These are phyloP conservation scores for Dendrocalamus sinicus DNA, from an alignment of 176 grass and related monocot genomes.

Conservation along the genomic window DNA sequence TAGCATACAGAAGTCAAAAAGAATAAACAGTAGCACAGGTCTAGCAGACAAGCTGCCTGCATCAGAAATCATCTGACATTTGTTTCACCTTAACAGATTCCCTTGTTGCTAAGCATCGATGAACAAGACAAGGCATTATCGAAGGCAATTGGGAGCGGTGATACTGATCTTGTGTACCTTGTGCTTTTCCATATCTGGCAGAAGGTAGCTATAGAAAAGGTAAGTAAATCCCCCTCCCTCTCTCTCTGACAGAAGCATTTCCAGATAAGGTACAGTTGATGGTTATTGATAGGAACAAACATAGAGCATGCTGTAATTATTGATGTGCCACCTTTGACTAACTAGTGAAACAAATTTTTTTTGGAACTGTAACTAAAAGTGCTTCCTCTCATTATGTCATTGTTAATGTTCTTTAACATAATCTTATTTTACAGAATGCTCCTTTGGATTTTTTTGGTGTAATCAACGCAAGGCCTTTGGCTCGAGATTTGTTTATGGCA, in stretches of 20 bases:
- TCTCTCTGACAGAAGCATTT: background rate
- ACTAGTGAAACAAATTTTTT: slow-evolving; percentile 7
- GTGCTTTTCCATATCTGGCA: slow-evolving; percentile 98
- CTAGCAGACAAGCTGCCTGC: background rate
- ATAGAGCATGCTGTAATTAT: slow-evolving; percentile 26
- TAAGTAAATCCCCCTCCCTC: slow-evolving; percentile 32
- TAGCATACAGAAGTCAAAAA: slow-evolving; percentile 17
- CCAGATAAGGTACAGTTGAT: slow-evolving; percentile 11
- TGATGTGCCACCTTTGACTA: slow-evolving; percentile 7
- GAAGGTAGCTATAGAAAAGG: slow-evolving; percentile 75
- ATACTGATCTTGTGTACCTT: slow-evolving; percentile 97
- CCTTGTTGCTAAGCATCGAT: slow-evolving; percentile 89
- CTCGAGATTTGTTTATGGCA: slow-evolving; percentile 92
- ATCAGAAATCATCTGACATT: slow-evolving; percentile 39
- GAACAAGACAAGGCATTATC: slow-evolving; percentile 90
- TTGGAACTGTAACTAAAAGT: slow-evolving; percentile 15
- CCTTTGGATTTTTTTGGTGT: slow-evolving; percentile 89
- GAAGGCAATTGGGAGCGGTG: slow-evolving; percentile 91
- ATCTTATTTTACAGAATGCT: slow-evolving; percentile 69
- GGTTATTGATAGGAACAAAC: slow-evolving; percentile 8
- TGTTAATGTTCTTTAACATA: slow-evolving; percentile 26
- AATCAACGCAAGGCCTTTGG: slow-evolving; percentile 95
- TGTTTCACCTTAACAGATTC: slow-evolving; percentile 65
- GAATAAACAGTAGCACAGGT: slow-evolving; percentile 4
- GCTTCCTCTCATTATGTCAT: background rate